These are phyloP conservation scores for Durotheca rogersii DNA, from an alignment of 495 filamentous ascomycete species.

Conservation along the genomic window DNA sequence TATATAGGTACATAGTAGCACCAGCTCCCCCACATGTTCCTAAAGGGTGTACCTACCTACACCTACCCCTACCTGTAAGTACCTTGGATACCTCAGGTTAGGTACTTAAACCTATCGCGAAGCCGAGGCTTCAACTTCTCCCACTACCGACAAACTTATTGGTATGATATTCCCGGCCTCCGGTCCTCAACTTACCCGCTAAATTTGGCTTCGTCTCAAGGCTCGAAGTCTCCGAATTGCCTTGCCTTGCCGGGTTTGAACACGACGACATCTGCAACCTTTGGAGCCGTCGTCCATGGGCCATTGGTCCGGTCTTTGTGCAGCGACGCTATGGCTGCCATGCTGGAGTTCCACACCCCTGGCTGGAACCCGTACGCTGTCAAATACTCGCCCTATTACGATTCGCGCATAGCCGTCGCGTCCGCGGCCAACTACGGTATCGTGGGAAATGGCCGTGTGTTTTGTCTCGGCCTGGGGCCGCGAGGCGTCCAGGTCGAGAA, in stretches of 20 bases:
- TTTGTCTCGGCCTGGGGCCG: constrained; percentile 74
- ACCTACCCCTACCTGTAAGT: no score
- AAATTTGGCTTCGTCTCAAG: no score
- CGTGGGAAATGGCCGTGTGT: constrained; percentile 91
- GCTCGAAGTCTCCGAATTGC: background rate
- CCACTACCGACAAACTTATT: constrained; percentile 11
- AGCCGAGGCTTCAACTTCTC: constrained; percentile 32
- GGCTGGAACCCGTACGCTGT: constrained; percentile 93
- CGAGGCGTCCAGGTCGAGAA: constrained; percentile 82
- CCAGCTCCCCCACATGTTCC: no score
- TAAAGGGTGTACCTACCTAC: background rate
- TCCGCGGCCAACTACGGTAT: constrained; percentile 91
- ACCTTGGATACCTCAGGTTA: constrained; percentile 3
- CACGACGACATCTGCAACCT: constrained; percentile 11
- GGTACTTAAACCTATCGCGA: constrained; percentile 2
- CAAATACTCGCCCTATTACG: constrained; percentile 97
- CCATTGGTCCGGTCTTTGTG: background rate
- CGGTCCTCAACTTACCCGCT: constrained; percentile 6
- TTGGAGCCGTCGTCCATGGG: background rate
- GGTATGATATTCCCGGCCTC: constrained; percentile 14
- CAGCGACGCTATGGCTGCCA: constrained; percentile 47
- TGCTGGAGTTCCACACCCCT: constrained; percentile 91
- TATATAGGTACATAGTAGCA: no score
- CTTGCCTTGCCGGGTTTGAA: no score
- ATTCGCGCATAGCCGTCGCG: constrained; percentile 85